Base-by-base conservation (phyloP, 306 rosid genomes). In the Heteromeles arbutifolia region DNA sequence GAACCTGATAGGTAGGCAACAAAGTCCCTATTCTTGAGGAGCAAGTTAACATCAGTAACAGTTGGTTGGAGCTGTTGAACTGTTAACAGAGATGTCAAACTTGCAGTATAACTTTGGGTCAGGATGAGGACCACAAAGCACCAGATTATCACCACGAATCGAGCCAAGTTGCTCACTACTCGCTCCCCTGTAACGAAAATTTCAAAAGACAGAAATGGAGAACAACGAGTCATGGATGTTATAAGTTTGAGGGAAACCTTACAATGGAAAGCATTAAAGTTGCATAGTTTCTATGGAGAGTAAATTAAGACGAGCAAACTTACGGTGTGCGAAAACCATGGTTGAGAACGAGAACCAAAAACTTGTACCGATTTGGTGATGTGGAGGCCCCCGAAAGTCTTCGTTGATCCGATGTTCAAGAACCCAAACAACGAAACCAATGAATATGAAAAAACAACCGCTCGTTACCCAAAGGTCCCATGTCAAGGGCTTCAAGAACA, bases 401-500 rank as follows among this genome's bases (percentile, higher is more conserved):
- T 75, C 62, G 1, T 86, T 86, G 14, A 75, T 52, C 11, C 77
- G 72, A 41, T 83, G 89, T 58, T 81, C 84, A 8, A 86, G 78
- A 41, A 81, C 62, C 85, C 82, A 83, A 6, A 83, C 84, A 4
- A 78, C 83, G 48, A 81, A 45, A 12, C 79, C 85, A 44, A 78
- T 65, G 70, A 81, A 76, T 5, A 83, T 31, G 52, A 86, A 83
- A 50, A 62, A 86, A 22, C 67, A 54, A 17, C 39, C 73, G 28
- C 21, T 69, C 29, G 79, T 77, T 6, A 32, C 3, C 85, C 89
- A 83, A 0, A 86, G 78, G 0, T 67, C 72, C 85, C 68, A 67
- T 24, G 87, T 71, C 21, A 83, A 61, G 13, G 86, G 89, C 76
- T 67, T 82, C 61, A 85, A 56, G 83, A 82, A 25, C 1, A 74